Evolutionary conservation across 495 filamentous ascomycete genomes (phyloP).

Genomic region (Hypoxylon subgilvum): DNA sequence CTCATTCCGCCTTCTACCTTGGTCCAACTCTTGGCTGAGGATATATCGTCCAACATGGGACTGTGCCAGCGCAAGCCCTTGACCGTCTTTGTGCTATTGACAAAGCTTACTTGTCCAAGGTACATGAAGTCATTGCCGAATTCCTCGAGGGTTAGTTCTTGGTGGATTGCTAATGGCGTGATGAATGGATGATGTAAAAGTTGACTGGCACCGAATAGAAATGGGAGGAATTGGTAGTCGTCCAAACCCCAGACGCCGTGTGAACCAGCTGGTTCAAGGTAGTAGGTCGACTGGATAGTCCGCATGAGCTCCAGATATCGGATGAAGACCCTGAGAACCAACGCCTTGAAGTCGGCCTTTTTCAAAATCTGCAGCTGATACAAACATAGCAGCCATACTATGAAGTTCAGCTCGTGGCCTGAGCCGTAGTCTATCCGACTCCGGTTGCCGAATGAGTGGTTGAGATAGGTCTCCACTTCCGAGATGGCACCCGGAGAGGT

Average conservation of each 20-base stretch:
- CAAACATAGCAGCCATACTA: constrained; percentile 91
- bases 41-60: constrained; percentile 98
- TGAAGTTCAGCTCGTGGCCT: constrained; percentile 95
- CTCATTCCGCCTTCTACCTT: constrained; percentile 96
- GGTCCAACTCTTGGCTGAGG: constrained; percentile 83
- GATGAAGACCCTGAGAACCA: constrained; percentile 79
- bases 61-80: constrained; percentile 95
- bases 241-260: constrained; percentile 98
- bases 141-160: constrained; percentile 82
- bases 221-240: constrained; percentile 97
- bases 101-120: constrained; percentile 87
- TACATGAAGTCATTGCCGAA: constrained; percentile 84
- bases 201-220: constrained; percentile 91
- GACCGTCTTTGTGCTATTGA: constrained; percentile 95
- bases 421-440: constrained; percentile 95
- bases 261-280: constrained; percentile 91
- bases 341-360: constrained; percentile 66
- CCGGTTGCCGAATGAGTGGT: constrained; percentile 82
- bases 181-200: constrained; percentile 86
- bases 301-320: constrained; percentile 84
- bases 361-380: constrained; percentile 75
- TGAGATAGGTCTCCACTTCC: constrained; percentile 80
- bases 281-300: constrained; percentile 83
- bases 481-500: constrained; percentile 60
- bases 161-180: constrained; percentile 86